A percentile compares a stretch with the other conserved stretches of the same genome.
These are phyloP conservation scores for Nothopassalora personata DNA, from an alignment of 2,329 filamentous ascomycete genomes.

Conservation along the genomic window DNA sequence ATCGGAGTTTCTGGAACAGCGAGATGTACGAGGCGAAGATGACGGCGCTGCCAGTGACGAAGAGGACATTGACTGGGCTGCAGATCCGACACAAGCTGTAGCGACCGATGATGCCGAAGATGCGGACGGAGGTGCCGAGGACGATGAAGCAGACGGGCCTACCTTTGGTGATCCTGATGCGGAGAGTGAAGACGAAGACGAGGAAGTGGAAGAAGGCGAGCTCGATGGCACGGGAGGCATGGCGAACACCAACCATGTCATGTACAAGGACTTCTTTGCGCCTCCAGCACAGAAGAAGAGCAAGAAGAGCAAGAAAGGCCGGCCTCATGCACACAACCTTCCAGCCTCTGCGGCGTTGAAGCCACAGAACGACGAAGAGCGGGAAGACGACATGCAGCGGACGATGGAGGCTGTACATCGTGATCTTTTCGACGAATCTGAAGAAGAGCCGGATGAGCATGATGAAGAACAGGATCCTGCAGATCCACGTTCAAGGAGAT, in stretches of 20 bases:
- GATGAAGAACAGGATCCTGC: constrained; percentile 60
- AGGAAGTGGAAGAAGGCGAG: constrained; percentile 54
- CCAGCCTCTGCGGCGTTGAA: constrained; percentile 34
- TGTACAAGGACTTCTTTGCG: constrained; percentile 90
- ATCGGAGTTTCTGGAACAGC: constrained; percentile 80
- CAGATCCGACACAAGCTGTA: constrained; percentile 55
- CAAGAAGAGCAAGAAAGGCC: constrained; percentile 45
- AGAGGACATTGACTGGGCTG: constrained; percentile 82
- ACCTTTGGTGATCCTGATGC: constrained; percentile 80
- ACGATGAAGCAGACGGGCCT: constrained; percentile 70
- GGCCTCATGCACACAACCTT: constrained; percentile 52
- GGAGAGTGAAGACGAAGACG: constrained; percentile 58
- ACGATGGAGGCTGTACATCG: constrained; percentile 83
- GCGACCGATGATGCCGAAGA: constrained; percentile 30
- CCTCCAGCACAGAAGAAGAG: constrained; percentile 69
- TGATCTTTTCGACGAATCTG: constrained; percentile 72
- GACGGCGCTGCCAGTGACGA: constrained; percentile 73
- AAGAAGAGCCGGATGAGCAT: constrained; percentile 55
- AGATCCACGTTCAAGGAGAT: constrained; percentile 67
- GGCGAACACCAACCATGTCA: constrained; percentile 79
- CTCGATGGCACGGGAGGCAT: constrained; percentile 49
- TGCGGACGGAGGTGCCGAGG: constrained; percentile 44
- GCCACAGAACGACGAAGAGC: constrained; percentile 37
- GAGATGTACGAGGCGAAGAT: constrained; percentile 72
- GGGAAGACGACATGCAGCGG: constrained; percentile 63